phyloP scores from a whole-genome alignment of 148 eudicot genomes.

The Polygonum aviculare region DNA sequence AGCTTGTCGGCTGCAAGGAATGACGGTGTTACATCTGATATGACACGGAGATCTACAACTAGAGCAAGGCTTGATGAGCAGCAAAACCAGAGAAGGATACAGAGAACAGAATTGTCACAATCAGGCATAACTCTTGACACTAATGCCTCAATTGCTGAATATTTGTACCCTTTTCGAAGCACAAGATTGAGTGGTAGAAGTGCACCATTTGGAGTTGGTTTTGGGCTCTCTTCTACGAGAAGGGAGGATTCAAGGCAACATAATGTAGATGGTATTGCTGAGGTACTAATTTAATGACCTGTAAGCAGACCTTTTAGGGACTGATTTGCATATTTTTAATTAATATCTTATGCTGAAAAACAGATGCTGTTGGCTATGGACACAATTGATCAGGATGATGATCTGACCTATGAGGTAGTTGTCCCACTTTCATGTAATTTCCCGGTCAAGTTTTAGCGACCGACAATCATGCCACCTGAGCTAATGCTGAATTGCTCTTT shows the following conservation, averaged over 20 bases:
- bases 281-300: neutral
- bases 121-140: neutral
- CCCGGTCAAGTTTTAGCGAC: no score
- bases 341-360: neutral
- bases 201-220: neutral
- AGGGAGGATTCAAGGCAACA: neutral
- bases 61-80: neutral
- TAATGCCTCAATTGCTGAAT: neutral
- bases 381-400: slow-evolving; percentile 8
- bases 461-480: neutral
- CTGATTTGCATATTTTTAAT: neutral
- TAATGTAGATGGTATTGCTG: neutral
- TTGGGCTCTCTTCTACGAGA: neutral
- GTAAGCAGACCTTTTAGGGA: neutral
- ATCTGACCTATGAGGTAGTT: slow-evolving; percentile 6
- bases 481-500: neutral
- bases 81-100: neutral
- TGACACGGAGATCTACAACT: neutral
- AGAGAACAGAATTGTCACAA: neutral
- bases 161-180: neutral
- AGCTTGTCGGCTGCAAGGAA: neutral
- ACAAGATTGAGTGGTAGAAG: neutral
- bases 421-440: neutral
- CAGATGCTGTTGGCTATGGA: slow-evolving; percentile 13
- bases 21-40: neutral